Evolutionary conservation across 306 rosid species (phyloP), one percentile per base, ranked within the genome.

Genomic region (Luffa acutangula): DNA sequence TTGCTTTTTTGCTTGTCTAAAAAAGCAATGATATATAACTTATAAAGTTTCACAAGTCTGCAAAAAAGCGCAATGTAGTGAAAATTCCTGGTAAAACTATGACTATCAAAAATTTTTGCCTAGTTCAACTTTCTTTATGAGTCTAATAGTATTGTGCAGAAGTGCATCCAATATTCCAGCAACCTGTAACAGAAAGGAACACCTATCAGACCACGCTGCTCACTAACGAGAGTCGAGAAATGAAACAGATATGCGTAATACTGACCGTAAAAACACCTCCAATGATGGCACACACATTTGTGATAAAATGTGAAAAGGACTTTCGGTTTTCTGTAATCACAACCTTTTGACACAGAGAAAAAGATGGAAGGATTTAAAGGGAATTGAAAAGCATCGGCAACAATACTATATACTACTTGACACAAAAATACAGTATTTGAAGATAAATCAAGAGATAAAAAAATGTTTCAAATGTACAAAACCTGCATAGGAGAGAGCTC

Each of bases 401-500:
- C 17, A 48, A 25, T 1, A 12, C 9, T 69, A 69, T 4, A 6
- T 7, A 42, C 75, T 9, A 25, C 36, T 33, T 41, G 9, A 4
- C 49, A 69, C 9, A 31, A 71, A 71, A 71, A 64, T 52, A 21
- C 18, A 31, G 17, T 6, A 7, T 66, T 79, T 52, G 42, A 67
- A 64, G 36, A 78, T 59, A 59, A 42, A 39, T 10, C 37, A 59
- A 77, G 33, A 37, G 36, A 45, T 4, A 37, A 70, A 37, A 70
- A n/a, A 70, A 42, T 9, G 76, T 45, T 4, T 43, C 56, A 70
- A 25, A 46, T 21, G 54, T 72, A 48, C 59, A 48, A 45, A 72
- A 92, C 97, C 98, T 95, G 98, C 98, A 95, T 91, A n/a, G 98
- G 97, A 41, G 98, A 95, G 84, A 91, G 98, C 96, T 91, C 97